Conservation (phyloP, 495 filamentous ascomycete species). For the Podospora conica region DNA sequence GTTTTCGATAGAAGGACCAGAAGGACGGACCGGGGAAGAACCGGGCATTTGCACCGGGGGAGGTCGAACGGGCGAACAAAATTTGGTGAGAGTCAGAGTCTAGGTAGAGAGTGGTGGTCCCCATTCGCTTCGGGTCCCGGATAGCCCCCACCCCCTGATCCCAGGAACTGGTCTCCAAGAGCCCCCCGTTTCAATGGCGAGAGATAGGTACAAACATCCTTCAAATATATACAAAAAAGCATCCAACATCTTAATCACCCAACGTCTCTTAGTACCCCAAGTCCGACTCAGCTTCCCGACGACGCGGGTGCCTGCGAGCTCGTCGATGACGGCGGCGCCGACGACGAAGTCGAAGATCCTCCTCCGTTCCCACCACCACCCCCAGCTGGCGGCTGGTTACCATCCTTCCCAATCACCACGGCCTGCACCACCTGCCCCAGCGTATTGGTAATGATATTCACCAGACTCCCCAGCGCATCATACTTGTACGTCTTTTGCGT, state of each 20-base stretch:
- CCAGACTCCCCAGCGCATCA: constrained; percentile 45
- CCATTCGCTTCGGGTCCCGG: too few species aligned
- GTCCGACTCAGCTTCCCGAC: background rate
- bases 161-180: too few species aligned
- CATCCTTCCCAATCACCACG: constrained; percentile 34
- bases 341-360: background rate
- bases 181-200: too few species aligned
- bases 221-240: background rate
- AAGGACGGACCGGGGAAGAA: too few species aligned
- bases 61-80: too few species aligned
- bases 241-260: background rate
- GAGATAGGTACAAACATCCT: background rate
- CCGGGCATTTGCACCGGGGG: too few species aligned
- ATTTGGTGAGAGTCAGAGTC: too few species aligned
- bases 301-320: background rate
- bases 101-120: too few species aligned
- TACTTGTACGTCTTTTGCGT: constrained; percentile 51
- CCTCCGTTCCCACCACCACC: constrained; percentile 7
- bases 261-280: background rate
- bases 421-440: constrained; percentile 52
- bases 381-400: constrained; percentile 1
- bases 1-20: background rate
- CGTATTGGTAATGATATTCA: constrained; percentile 52
- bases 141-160: too few species aligned
- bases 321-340: background rate